phyloP scores from a whole-genome alignment of 805 yeast genomes.

The Kurtzmaniella fragi region DNA sequence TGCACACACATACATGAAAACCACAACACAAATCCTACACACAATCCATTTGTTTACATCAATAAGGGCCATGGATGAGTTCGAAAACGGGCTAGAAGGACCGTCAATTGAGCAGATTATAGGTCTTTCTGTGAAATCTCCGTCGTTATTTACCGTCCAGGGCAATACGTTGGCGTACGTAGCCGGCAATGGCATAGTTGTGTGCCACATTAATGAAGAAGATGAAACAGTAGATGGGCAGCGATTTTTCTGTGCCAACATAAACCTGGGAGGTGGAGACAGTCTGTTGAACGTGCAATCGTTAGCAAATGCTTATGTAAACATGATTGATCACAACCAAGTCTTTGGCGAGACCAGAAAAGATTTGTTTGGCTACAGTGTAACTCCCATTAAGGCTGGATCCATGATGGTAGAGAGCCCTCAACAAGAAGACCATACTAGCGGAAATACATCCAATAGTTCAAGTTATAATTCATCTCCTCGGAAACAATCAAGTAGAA shows the following conservation, averaged over 20 bases:
- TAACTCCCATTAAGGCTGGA: conserved; percentile 22
- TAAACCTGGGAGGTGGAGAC: neutral
- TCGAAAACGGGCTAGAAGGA: neutral
- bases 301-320: conserved; percentile 24
- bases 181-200: conserved; percentile 60
- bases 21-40: too few species aligned
- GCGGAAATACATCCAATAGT: neutral
- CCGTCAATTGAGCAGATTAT: conserved; percentile 14
- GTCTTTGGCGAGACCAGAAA: conserved; percentile 6
- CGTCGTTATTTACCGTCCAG: conserved; percentile 36
- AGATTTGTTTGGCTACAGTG: conserved; percentile 34
- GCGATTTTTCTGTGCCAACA: conserved; percentile 50
- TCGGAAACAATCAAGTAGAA: conserved; percentile 32
- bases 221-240: conserved; percentile 23
- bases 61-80: too few species aligned
- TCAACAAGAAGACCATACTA: neutral
- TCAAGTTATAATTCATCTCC: conserved; percentile 3
- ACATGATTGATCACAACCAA: conserved; percentile 11
- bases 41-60: too few species aligned
- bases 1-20: neutral
- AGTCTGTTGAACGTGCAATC: neutral
- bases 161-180: conserved; percentile 45
- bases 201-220: conserved; percentile 26
- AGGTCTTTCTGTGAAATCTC: conserved; percentile 45
- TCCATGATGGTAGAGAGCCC: conserved; percentile 13